Evolutionary conservation across 1,139 yeast species (phyloP).

Genomic region (Pichia sp.): DNA sequence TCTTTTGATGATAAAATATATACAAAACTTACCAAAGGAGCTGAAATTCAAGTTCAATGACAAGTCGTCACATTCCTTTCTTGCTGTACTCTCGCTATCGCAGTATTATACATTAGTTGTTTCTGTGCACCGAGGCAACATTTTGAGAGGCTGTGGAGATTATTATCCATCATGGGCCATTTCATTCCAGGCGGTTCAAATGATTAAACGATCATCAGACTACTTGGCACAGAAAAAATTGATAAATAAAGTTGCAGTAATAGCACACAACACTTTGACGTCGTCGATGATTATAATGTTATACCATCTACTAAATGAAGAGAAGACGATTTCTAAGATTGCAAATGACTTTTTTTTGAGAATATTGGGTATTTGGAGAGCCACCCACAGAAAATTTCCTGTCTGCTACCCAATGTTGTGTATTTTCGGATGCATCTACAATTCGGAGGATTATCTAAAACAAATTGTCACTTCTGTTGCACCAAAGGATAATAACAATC

Average conservation of each 20-base stretch:
- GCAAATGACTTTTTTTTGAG: slow-evolving; percentile 20
- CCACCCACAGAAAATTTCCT: slow-evolving; percentile 27
- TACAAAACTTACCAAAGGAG: slow-evolving; percentile 57
- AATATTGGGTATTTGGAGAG: slow-evolving; percentile 16
- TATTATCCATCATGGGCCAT: slow-evolving; percentile 78
- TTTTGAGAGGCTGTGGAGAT: slow-evolving; percentile 43
- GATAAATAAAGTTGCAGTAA: slow-evolving; percentile 50
- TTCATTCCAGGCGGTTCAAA: slow-evolving; percentile 78
- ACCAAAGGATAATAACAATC: slow-evolving; percentile 2
- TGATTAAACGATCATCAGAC: slow-evolving; percentile 62
- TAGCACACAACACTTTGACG: slow-evolving; percentile 45
- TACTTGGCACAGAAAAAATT: slow-evolving; percentile 42
- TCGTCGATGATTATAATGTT: slow-evolving; percentile 67
- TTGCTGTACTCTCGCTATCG: slow-evolving; percentile 56
- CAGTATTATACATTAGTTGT: slow-evolving; percentile 70
- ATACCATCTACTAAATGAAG: slow-evolving; percentile 39
- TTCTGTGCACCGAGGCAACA: slow-evolving; percentile 64
- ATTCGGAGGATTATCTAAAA: slow-evolving; percentile 26
- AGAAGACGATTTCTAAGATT: slow-evolving; percentile 19
- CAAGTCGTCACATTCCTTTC: slow-evolving; percentile 40
- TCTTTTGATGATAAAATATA: slow-evolving; percentile 75
- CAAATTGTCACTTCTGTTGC: slow-evolving; percentile 15
- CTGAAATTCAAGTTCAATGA: slow-evolving; percentile 57
- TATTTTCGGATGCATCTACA: slow-evolving; percentile 18
- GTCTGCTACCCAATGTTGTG: slow-evolving; percentile 17